Percentiles rank a stretch among this genome's conserved stretches.
Evolutionary conservation across 2,329 filamentous ascomycete species (phyloP).

Genomic region (Pseudocercospora pini-densiflorae): DNA sequence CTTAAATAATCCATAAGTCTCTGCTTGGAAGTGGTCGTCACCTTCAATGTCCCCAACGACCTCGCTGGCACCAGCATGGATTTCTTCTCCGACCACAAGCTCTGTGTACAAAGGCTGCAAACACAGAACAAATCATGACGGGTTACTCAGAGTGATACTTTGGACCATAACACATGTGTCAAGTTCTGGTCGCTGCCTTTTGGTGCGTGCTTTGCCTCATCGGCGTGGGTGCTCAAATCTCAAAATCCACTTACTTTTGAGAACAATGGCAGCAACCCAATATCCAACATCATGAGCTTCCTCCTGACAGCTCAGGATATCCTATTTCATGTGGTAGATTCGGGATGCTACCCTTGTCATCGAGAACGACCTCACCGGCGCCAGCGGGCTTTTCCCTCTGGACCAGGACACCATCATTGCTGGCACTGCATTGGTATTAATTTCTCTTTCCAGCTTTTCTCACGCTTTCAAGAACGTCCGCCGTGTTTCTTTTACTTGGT

Average conservation of each 20-base stretch:
- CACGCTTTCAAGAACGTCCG: not conserved
- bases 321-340: not conserved
- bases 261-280: not conserved
- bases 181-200: not conserved
- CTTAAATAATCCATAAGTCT: not conserved
- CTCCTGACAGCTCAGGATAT: not conserved
- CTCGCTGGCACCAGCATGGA: not conserved
- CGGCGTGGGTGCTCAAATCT: not conserved
- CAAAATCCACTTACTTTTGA: not conserved
- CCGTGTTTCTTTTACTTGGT: not conserved
- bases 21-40: not conserved
- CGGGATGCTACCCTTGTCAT: not conserved
- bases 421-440: not conserved
- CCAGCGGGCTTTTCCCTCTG: not conserved
- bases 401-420: not conserved
- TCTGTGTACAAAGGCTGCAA: not conserved
- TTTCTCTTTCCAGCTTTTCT: not conserved
- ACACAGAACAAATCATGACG: not conserved
- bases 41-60: not conserved
- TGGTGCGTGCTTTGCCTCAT: not conserved
- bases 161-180: not conserved
- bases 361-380: not conserved
- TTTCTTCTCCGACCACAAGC: not conserved
- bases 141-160: not conserved
- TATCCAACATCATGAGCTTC: not conserved